These are phyloP conservation scores for Pythium dissimile DNA, from an alignment of 352 stramenopile species.

Conservation along the genomic window DNA sequence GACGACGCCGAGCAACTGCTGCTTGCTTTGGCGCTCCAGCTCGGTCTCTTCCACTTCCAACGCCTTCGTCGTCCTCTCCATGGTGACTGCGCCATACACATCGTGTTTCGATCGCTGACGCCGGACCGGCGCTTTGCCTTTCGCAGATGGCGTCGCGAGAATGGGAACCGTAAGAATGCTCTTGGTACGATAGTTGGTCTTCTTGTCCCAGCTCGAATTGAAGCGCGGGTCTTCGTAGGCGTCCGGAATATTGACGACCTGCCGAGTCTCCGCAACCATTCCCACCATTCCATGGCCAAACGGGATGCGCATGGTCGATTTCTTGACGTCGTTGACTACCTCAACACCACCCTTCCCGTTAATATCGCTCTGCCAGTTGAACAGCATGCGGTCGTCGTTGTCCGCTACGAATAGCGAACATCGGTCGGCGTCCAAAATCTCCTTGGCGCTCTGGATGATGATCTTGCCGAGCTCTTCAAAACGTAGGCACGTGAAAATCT, in stretches of 20 bases:
- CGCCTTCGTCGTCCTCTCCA: background rate
- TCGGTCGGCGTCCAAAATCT: slow-evolving; percentile 66
- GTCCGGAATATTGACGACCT: slow-evolving; percentile 67
- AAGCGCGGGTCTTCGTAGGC: slow-evolving; percentile 75
- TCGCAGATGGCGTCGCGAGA: slow-evolving; percentile 38
- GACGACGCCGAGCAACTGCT: slow-evolving; percentile 62
- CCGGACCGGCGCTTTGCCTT: slow-evolving; percentile 12
- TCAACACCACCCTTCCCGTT: slow-evolving; percentile 48
- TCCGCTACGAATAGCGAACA: slow-evolving; percentile 77
- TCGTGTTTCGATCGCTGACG: slow-evolving; percentile 18
- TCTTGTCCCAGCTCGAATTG: slow-evolving; percentile 76
- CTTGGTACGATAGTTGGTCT: slow-evolving; percentile 79
- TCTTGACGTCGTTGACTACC: slow-evolving; percentile 38
- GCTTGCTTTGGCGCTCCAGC: background rate
- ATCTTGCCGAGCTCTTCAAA: slow-evolving; percentile 77
- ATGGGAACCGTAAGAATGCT: slow-evolving; percentile 77
- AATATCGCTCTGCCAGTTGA: slow-evolving; percentile 78
- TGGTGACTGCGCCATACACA: slow-evolving; percentile 16
- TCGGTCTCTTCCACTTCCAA: background rate
- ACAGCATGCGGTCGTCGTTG: slow-evolving; percentile 40
- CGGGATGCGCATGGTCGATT: slow-evolving; percentile 53
- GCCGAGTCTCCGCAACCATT: slow-evolving; percentile 57
- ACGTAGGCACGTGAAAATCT: slow-evolving; percentile 80
- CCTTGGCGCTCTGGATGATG: slow-evolving; percentile 75
- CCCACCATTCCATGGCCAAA: slow-evolving; percentile 77